A percentile compares a stretch with the other conserved stretches of the same genome.
Conservation (phyloP, 2,329 filamentous ascomycete genomes). For the Pyricularia pennisetigena region DNA sequence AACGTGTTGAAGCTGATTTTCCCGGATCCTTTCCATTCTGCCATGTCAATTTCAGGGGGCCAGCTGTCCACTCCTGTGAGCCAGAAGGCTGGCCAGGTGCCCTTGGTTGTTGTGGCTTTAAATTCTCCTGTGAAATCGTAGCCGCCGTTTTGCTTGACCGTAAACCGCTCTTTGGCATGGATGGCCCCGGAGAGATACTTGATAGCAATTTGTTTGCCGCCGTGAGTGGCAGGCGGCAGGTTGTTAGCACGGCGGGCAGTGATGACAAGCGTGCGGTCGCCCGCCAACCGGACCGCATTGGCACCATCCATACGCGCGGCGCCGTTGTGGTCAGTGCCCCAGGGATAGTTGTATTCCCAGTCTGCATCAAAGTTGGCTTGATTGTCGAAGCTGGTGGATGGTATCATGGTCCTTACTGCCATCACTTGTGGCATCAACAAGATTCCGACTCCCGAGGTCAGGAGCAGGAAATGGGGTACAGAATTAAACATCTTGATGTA, state of each 20-base stretch:
- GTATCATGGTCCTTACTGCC: conserved; percentile 26
- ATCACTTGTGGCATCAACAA: not conserved
- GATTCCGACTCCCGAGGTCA: not conserved
- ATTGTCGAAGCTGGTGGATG: conserved; percentile 25
- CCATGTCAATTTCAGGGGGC: conserved; percentile 51
- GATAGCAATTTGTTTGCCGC: conserved; percentile 30
- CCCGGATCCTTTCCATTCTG: conserved; percentile 50
- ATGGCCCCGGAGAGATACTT: conserved; percentile 41
- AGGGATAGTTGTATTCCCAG: conserved; percentile 45
- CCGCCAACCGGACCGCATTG: conserved; percentile 29
- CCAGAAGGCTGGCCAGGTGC: conserved; percentile 52
- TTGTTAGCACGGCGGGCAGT: conserved; percentile 34
- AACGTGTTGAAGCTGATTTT: conserved; percentile 48
- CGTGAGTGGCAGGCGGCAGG: conserved; percentile 25
- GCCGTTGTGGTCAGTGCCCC: conserved; percentile 49
- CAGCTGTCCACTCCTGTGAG: conserved; percentile 42
- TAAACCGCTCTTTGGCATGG: conserved; percentile 28
- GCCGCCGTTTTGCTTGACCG: conserved; percentile 24
- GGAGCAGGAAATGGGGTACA: not conserved
- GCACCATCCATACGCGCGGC: conserved; percentile 41
- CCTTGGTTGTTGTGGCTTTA: conserved; percentile 25
- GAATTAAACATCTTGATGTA: not conserved
- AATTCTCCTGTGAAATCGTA: conserved; percentile 32
- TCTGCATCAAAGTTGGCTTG: conserved; percentile 27
- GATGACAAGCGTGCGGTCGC: conserved; percentile 28